These are phyloP conservation scores for Allodekkera sacchari DNA, from an alignment of 805 yeast species.

Conservation along the genomic window DNA sequence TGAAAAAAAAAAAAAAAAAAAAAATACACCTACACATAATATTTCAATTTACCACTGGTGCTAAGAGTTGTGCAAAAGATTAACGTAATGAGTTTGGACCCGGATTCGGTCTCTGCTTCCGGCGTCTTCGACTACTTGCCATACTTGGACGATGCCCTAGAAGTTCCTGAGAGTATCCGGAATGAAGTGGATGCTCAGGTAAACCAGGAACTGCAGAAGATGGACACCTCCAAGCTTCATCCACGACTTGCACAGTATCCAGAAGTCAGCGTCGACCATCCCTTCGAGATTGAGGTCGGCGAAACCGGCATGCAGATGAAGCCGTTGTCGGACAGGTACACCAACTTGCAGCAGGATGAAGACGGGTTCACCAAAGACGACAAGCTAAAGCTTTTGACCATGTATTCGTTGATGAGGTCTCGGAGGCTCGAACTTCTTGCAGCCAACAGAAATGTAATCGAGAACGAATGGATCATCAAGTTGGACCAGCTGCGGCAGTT, in stretches of 20 bases:
- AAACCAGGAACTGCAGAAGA: constrained; percentile 1
- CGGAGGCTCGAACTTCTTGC: constrained; percentile 3
- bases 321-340: constrained; percentile 7
- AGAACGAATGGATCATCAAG: constrained; percentile 3
- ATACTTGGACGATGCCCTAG: constrained; percentile 2
- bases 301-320: background rate
- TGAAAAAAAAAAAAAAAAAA: no score
- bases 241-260: constrained; percentile 4
- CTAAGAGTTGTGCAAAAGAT: no score
- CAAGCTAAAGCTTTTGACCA: constrained; percentile 9
- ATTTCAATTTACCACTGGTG: no score
- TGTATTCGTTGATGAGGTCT: constrained; percentile 9
- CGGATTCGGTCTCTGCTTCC: no score
- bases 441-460: background rate
- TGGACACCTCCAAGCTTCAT: constrained; percentile 3
- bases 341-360: background rate
- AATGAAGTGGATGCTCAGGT: constrained; percentile 1
- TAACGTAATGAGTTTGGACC: no score
- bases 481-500: constrained; percentile 1
- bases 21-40: no score
- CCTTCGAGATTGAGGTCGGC: background rate
- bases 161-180: no score
- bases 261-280: background rate
- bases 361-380: background rate
- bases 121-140: constrained; percentile 7